Percentiles rank a stretch among this genome's conserved stretches.
These are phyloP conservation scores for Polytrichum formosum DNA, from an alignment of 225 moss, liverwort and hornwort genomes.

Conservation along the genomic window DNA sequence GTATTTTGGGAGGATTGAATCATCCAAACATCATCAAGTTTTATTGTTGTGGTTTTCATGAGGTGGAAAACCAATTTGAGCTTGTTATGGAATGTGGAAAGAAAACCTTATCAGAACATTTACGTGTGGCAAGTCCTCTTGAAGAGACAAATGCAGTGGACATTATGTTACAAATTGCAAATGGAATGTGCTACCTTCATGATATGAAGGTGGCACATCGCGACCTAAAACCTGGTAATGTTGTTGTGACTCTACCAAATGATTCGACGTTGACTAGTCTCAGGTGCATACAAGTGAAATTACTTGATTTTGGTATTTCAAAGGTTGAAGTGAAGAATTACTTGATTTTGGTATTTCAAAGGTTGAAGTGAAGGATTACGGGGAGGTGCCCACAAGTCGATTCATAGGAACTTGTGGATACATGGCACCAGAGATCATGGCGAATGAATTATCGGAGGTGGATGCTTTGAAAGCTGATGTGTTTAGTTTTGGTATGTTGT, in stretches of 20 bases:
- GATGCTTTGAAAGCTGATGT: slow-evolving; percentile 29
- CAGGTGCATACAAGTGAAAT: slow-evolving; percentile 13
- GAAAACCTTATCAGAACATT: too few relatives aligned
- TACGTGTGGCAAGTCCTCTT: too few relatives aligned
- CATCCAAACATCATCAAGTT: too few relatives aligned
- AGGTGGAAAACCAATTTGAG: too few relatives aligned
- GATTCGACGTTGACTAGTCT: too few relatives aligned
- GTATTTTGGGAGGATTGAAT: too few relatives aligned
- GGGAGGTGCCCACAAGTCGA: not conserved
- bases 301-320: slow-evolving; percentile 34
- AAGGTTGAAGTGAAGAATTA: slow-evolving; percentile 13
- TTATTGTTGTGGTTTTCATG: too few relatives aligned
- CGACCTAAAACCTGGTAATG: slow-evolving; percentile 30
- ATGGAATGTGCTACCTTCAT: slow-evolving; percentile 46
- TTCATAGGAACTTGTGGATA: not conserved
- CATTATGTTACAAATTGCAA: slow-evolving; percentile 40
- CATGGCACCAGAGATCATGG: slow-evolving; percentile 30
- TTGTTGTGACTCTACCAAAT: slow-evolving; percentile 10
- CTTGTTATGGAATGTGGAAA: too few relatives aligned
- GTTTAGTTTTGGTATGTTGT: slow-evolving; percentile 38
- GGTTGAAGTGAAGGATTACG: slow-evolving; percentile 1
- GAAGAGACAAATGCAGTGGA: slow-evolving; percentile 15
- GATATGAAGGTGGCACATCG: slow-evolving; percentile 30
- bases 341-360: slow-evolving; percentile 34
- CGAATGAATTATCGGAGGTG: not conserved